Percentiles rank a stretch among this genome's conserved stretches.
Conservation (phyloP, 73 alveolate species). For the Paramecium sonneborni region DNA sequence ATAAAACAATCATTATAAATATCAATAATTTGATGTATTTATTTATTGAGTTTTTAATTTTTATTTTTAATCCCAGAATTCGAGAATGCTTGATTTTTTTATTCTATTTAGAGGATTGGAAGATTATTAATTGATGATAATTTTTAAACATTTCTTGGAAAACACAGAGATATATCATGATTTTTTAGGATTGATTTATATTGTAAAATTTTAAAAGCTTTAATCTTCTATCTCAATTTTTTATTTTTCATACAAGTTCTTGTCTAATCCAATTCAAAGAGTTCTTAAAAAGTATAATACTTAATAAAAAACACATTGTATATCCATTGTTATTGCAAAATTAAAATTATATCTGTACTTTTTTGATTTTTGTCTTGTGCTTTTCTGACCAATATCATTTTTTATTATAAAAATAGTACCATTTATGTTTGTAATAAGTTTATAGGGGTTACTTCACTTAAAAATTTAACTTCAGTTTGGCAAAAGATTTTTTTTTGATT, state of each 20-base stretch:
- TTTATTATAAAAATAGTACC: slow-evolving; percentile 67
- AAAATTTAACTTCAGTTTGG: slow-evolving; percentile 77
- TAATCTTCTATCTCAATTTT: slow-evolving; percentile 83
- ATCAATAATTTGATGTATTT: slow-evolving; percentile 6
- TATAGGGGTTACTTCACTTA: slow-evolving; percentile 76
- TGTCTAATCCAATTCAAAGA: too few relatives aligned
- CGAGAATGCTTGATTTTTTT: not conserved
- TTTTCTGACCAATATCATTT: slow-evolving; percentile 78
- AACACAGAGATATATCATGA: slow-evolving; percentile 28
- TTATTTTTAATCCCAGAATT: not conserved
- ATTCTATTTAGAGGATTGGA: slow-evolving; percentile 13
- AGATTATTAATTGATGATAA: slow-evolving; percentile 3
- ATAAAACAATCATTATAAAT: slow-evolving; percentile 18
- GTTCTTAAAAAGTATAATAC: too few relatives aligned
- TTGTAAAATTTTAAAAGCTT: slow-evolving; percentile 70
- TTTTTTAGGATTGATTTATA: slow-evolving; percentile 68
- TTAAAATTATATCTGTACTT: too few relatives aligned
- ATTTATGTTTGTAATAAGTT: slow-evolving; percentile 73
- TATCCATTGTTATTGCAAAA: too few relatives aligned
- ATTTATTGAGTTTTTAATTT: not conserved
- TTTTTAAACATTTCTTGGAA: slow-evolving; percentile 16
- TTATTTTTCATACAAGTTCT: too few relatives aligned
- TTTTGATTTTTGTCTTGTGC: too few relatives aligned
- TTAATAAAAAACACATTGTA: too few relatives aligned
- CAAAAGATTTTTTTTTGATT: slow-evolving; percentile 66